Percentiles rank a stretch among this genome's conserved stretches.
Evolutionary conservation across 2,329 filamentous ascomycete genomes (phyloP).

Genomic region (Cryphonectria naterciae): DNA sequence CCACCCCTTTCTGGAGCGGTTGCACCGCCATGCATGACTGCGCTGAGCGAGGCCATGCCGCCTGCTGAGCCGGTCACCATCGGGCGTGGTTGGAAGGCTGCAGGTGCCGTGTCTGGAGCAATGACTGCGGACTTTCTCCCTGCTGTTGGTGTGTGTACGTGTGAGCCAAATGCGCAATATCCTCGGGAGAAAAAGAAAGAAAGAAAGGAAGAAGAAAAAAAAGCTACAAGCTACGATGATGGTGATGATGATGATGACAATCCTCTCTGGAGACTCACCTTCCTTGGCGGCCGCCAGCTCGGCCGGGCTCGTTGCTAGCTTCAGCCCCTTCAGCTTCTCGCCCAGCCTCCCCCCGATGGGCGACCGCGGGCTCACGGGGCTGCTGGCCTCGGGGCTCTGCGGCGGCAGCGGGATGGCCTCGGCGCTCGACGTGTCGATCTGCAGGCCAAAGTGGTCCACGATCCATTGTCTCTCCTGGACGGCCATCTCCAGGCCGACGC

Average conservation of each 20-base stretch:
- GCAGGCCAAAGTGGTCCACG: slow-evolving; percentile 74
- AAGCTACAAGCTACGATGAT: background rate
- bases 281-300: slow-evolving; percentile 60
- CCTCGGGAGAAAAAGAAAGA: background rate
- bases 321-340: slow-evolving; percentile 80
- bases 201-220: background rate
- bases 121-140: slow-evolving; percentile 27
- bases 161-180: slow-evolving; percentile 39
- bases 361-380: slow-evolving; percentile 51
- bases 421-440: slow-evolving; percentile 42
- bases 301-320: slow-evolving; percentile 72
- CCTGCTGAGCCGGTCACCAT: slow-evolving; percentile 29
- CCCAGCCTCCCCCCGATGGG: slow-evolving; percentile 70
- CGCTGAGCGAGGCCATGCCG: slow-evolving; percentile 44
- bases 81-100: slow-evolving; percentile 55
- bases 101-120: slow-evolving; percentile 50
- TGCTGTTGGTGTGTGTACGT: slow-evolving; percentile 9
- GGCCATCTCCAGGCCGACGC: slow-evolving; percentile 83
- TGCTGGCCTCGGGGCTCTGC: slow-evolving; percentile 36
- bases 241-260: background rate
- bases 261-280: slow-evolving; percentile 46
- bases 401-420: slow-evolving; percentile 28
- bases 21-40: slow-evolving; percentile 43
- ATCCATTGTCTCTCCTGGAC: slow-evolving; percentile 86
- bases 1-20: slow-evolving; percentile 39